phyloP scores from a whole-genome alignment of 345 rosid genomes.

The Ceriops tagal region DNA sequence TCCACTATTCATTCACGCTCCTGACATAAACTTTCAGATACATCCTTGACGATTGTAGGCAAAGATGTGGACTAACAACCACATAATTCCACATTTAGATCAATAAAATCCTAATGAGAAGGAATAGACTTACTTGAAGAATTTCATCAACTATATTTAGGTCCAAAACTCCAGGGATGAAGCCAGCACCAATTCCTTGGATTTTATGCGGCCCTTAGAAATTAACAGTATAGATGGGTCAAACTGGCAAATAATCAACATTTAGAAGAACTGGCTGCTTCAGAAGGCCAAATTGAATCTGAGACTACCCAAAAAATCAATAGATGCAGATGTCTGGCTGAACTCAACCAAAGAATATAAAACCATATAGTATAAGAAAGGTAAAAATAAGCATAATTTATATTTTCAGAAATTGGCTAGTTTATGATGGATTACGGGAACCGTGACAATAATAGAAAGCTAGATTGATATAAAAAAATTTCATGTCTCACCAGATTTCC shows the following conservation, averaged over 20 bases:
- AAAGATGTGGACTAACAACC: neutral
- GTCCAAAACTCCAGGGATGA: slow-evolving; percentile 79
- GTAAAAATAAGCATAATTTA: too few species aligned
- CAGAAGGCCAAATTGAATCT: neutral
- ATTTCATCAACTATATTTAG: slow-evolving; percentile 69
- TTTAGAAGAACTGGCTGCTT: neutral
- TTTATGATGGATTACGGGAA: neutral
- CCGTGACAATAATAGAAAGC: too few species aligned
- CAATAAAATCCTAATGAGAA: neutral
- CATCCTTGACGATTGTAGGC: too few species aligned
- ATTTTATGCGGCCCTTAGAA: slow-evolving; percentile 83
- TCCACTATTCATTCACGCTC: too few species aligned
- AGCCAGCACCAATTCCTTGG: slow-evolving; percentile 96
- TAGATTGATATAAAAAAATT: neutral
- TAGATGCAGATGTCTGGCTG: neutral
- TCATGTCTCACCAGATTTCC: slow-evolving; percentile 31
- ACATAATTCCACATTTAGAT: neutral
- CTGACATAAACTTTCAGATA: too few species aligned
- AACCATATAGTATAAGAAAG: neutral
- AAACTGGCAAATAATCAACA: neutral
- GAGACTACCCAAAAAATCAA: neutral
- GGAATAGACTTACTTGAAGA: slow-evolving; percentile 53
- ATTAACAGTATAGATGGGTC: neutral
- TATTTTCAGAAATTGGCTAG: too few species aligned
- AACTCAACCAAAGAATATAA: neutral